Percentiles rank a stretch among this genome's conserved stretches.
Evolutionary conservation across 371 early-diverging fungal species (phyloP).

Genomic region (Actinomucor elegans): DNA sequence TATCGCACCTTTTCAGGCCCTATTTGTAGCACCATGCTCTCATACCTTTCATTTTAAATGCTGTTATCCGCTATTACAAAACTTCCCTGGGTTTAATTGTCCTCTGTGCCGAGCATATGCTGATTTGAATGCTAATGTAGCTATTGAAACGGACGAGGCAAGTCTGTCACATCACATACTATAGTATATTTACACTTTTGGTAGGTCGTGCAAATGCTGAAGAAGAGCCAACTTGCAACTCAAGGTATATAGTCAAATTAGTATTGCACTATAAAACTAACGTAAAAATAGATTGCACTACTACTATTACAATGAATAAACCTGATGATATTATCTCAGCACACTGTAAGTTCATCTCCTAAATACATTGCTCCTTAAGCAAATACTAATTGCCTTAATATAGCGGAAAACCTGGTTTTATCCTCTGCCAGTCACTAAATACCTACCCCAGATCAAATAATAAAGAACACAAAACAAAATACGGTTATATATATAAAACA

Average conservation of each 20-base stretch:
- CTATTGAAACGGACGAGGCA: conserved; percentile 66
- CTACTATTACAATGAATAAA: no score
- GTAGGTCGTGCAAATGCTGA: conserved; percentile 8
- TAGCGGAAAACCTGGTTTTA: neutral
- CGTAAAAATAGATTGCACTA: neutral
- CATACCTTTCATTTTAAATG: conserved; percentile 94
- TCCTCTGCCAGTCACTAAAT: no score
- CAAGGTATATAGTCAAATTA: neutral
- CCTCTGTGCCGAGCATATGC: conserved; percentile 91
- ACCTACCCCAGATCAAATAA: no score
- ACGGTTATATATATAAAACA: no score
- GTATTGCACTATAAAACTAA: neutral
- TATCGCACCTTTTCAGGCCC: conserved; percentile 84
- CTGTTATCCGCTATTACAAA: conserved; percentile 58
- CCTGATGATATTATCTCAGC: neutral
- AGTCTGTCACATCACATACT: no score
- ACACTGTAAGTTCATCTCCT: neutral
- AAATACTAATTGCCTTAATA: neutral
- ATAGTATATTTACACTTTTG: neutral
- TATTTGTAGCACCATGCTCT: conserved; percentile 91
- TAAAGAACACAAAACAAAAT: no score
- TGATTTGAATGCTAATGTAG: conserved; percentile 71
- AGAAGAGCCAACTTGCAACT: neutral
- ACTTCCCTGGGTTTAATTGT: conserved; percentile 77
- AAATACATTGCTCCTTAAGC: neutral